Conservation (phyloP, 1,284 basidiomycete genomes). For the Apiotrichum gamsii region DNA sequence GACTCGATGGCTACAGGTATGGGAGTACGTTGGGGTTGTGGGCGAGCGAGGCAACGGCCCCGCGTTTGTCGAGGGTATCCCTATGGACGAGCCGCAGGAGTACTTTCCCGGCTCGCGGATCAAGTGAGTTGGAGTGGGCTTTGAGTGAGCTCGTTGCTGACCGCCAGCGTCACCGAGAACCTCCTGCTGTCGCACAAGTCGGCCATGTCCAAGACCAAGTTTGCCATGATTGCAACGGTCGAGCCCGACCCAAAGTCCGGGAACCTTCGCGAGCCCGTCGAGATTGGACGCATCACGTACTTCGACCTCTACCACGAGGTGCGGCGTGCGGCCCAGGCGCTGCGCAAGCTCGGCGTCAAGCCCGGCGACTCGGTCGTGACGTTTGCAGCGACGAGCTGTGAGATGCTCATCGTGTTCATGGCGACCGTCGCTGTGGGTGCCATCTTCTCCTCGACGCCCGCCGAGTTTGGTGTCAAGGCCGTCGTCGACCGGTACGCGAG, state of each 20-base stretch:
- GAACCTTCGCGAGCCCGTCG: slow-evolving; percentile 10
- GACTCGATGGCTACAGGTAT: too few species aligned
- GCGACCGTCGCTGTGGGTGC: slow-evolving; percentile 20
- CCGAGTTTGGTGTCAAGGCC: slow-evolving; percentile 26
- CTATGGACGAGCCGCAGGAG: slow-evolving; percentile 17
- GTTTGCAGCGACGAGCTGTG: slow-evolving; percentile 16
- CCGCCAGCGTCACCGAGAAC: slow-evolving; percentile 16
- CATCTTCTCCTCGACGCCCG: slow-evolving; percentile 23
- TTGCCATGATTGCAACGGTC: slow-evolving; percentile 17
- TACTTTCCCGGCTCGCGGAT: slow-evolving; percentile 13
- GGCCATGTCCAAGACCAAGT: slow-evolving; percentile 10
- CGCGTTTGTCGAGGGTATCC: slow-evolving; percentile 14
- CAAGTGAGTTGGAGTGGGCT: too few species aligned
- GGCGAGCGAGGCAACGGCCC: slow-evolving; percentile 17
- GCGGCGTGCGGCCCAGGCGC: slow-evolving; percentile 9
- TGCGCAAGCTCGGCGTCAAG: slow-evolving; percentile 13
- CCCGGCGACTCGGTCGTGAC: slow-evolving; percentile 14
- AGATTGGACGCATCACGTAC: slow-evolving; percentile 19
- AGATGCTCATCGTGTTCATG: slow-evolving; percentile 18
- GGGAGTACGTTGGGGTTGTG: slow-evolving; percentile 15
- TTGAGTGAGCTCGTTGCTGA: too few species aligned
- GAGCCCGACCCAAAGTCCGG: slow-evolving; percentile 12
- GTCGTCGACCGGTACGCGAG: slow-evolving; percentile 24
- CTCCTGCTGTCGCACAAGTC: slow-evolving; percentile 12
- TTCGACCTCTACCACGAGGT: slow-evolving; percentile 19